Evolutionary conservation across 2,329 filamentous ascomycete genomes (phyloP), one percentile per base, ranked within the genome.

Genomic region (Tolypocladium tropicale): DNA sequence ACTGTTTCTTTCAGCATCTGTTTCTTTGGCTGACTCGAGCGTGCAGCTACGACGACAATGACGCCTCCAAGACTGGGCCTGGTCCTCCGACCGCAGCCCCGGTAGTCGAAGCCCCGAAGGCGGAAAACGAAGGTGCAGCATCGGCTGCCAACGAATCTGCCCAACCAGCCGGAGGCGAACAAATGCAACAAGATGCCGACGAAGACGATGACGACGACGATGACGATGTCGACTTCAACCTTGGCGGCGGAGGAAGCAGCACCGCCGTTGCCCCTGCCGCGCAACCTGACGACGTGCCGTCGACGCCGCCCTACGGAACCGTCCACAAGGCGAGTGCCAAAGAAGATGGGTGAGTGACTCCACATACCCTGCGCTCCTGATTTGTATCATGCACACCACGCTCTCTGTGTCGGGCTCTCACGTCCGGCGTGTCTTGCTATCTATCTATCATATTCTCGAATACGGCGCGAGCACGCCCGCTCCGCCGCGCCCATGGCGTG

Each of bases 11-110:
- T n/a, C n/a, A n/a, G 12, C 5, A 10, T 1, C 9, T 32, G 25
- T n/a, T 34, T n/a, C 23, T 18, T n/a, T 53, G 30, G 49, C 60
- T 60, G 41, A 61, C 53, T 28, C 14, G 30, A 12, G n/a, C 48
- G 36, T 36, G 33, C 60, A 88, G 85, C 58, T 88, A 88, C 67
- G 84, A 89, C 61, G 85, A 88, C 61, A 83, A 86, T 52, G 75
- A 75, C 48, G 70, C 77, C 50, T 66, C 76, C 34, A 76, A 78
- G 55, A 60, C 74, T 60, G 64, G 70, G 32, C 58, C 70, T 33
- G 67, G 64, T 28, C 63, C 68, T 9, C 62, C 67, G 58, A 66
- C 66, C 52, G 61, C 68, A 33, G 66, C 54, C 21, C 65, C 70
- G 11, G 59, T 60, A 23, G 62, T 58, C 39, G 62, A 67, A 18